phyloP scores from a whole-genome alignment of 371 early-diverging fungal genomes.

The Mortierella sp. region DNA sequence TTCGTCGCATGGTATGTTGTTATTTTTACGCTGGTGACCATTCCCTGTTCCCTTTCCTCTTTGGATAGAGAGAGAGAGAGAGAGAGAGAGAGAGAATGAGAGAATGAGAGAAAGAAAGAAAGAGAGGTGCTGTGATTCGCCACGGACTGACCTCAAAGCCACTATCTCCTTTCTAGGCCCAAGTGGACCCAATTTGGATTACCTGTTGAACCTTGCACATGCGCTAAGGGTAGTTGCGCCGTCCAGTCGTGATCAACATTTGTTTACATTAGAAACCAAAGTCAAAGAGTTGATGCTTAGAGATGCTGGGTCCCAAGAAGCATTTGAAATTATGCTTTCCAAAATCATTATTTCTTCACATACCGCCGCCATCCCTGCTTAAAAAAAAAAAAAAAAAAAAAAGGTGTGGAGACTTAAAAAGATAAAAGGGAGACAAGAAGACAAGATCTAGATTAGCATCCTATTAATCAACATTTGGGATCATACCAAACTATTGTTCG shows the following conservation, averaged over 20 bases:
- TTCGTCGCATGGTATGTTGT: slow-evolving; percentile 64
- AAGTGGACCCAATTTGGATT: slow-evolving; percentile 83
- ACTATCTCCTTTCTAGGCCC: slow-evolving; percentile 60
- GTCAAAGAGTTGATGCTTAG: slow-evolving; percentile 58
- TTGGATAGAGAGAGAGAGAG: not conserved
- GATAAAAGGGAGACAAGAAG: too few relatives aligned
- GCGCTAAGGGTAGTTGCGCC: slow-evolving; percentile 71
- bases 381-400: not conserved
- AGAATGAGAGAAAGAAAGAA: not conserved
- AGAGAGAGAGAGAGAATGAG: not conserved
- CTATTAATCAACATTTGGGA: too few relatives aligned
- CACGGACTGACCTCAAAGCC: not conserved
- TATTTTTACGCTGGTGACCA: slow-evolving; percentile 8
- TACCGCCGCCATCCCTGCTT: slow-evolving; percentile 10
- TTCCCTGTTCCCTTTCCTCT: too few relatives aligned
- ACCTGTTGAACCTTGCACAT: slow-evolving; percentile 74
- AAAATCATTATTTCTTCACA: slow-evolving; percentile 38
- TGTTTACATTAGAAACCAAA: slow-evolving; percentile 66
- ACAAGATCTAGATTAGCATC: too few relatives aligned
- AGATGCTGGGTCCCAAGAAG: slow-evolving; percentile 44
- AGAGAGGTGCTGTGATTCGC: not conserved
- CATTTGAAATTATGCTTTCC: slow-evolving; percentile 29
- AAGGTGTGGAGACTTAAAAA: too few relatives aligned
- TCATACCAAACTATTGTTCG: too few relatives aligned
- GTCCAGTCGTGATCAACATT: slow-evolving; percentile 68